Percentiles rank a stretch among this genome's conserved stretches.
Conservation (phyloP, 257 asterid genomes). For the Ilex asprella region DNA sequence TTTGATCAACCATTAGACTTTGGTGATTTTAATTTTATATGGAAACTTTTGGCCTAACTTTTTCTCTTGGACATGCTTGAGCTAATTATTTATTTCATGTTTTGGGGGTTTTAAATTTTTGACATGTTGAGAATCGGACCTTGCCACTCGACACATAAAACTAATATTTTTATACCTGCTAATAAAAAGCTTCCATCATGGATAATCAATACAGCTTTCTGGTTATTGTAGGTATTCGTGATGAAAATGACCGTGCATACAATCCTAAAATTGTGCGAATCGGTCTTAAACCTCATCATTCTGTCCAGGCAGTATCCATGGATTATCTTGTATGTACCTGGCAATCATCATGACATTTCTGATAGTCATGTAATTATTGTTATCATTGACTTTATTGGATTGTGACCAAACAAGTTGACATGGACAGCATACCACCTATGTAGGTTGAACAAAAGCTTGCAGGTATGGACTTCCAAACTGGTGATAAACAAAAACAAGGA, state of each 20-base stretch:
- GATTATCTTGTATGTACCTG: constrained; percentile 68
- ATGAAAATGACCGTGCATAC: constrained; percentile 79
- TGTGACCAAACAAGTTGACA: constrained; percentile 8
- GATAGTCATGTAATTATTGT: not conserved
- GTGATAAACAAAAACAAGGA: constrained; percentile 92
- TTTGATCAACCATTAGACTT: too few relatives aligned
- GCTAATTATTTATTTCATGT: too few relatives aligned
- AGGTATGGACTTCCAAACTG: constrained; percentile 54
- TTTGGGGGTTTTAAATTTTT: too few relatives aligned
- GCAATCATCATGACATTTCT: constrained; percentile 4
- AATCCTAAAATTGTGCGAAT: constrained; percentile 92
- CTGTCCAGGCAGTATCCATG: constrained; percentile 92
- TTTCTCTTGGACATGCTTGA: too few relatives aligned
- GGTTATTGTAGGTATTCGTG: constrained; percentile 63
- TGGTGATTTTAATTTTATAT: too few relatives aligned
- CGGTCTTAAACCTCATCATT: constrained; percentile 90
- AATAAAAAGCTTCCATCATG: constrained; percentile 1
- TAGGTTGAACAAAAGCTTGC: constrained; percentile 90
- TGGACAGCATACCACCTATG: constrained; percentile 11
- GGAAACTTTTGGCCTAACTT: too few relatives aligned
- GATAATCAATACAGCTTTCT: constrained; percentile 7
- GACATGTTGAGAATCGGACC: too few relatives aligned
- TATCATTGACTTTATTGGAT: not conserved
- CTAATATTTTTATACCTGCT: too few relatives aligned
- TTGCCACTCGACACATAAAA: too few relatives aligned